Conservation (phyloP, 148 eudicot genomes). For the Camellia lanceoleosa region DNA sequence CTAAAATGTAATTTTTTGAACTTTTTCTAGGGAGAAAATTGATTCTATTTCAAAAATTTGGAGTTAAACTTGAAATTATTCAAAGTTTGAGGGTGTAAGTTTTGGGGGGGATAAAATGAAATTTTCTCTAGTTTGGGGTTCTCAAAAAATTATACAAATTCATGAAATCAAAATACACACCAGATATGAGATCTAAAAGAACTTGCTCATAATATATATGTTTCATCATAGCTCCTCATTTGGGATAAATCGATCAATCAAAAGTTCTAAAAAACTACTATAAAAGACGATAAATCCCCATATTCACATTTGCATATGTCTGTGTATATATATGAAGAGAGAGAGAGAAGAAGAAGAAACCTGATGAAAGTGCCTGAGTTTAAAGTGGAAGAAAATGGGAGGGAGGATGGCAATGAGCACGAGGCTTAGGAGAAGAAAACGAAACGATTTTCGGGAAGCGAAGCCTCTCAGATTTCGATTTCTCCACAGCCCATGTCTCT, state of each 20-base stretch:
- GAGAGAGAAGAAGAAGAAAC: constrained; percentile 20
- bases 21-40: no score
- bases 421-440: constrained; percentile 39
- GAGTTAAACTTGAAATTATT: no score
- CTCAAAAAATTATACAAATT: no score
- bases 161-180: not conserved
- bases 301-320: no score
- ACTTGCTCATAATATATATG: not conserved
- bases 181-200: not conserved
- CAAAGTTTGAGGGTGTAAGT: no score
- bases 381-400: constrained; percentile 55
- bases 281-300: not conserved
- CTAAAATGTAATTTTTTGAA: no score
- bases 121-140: no score
- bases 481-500: constrained; percentile 14
- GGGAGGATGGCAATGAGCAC: constrained; percentile 48
- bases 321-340: not conserved
- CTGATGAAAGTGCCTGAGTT: constrained; percentile 50
- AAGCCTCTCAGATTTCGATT: constrained; percentile 15
- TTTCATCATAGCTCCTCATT: not conserved
- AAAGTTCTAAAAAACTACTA: not conserved
- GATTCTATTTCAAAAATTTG: no score
- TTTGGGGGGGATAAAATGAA: no score
- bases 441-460: constrained; percentile 27
- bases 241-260: not conserved